A percentile compares a stretch with the other conserved stretches of the same genome.
Conservation (phyloP, 768 basidiomycete genomes). For the Calvatia gigantea region DNA sequence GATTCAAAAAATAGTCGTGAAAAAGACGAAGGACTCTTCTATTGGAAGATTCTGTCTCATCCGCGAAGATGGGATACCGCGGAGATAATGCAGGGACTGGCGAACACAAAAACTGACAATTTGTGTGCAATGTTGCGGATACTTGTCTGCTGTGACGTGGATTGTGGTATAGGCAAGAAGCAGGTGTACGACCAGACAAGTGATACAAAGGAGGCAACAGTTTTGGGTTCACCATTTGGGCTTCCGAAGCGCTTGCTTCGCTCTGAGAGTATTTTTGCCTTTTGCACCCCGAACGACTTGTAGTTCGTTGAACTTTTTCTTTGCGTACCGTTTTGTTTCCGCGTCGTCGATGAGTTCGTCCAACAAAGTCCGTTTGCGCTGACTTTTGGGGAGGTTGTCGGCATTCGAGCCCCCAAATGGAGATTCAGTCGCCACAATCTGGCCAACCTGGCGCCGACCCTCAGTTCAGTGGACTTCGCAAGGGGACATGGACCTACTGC, state of each 20-base stretch:
- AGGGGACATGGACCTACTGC: slow-evolving; percentile 52
- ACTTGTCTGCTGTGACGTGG: not conserved
- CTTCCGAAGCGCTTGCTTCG: slow-evolving; percentile 58
- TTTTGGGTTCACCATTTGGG: slow-evolving; percentile 56
- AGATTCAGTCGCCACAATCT: slow-evolving; percentile 62
- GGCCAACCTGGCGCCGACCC: slow-evolving; percentile 60
- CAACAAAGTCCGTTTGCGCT: slow-evolving; percentile 78
- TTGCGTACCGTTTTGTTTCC: slow-evolving; percentile 83
- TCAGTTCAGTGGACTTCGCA: slow-evolving; percentile 9
- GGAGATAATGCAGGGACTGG: slow-evolving; percentile 41
- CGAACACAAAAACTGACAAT: slow-evolving; percentile 33
- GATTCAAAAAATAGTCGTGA: no score
- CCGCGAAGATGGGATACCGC: slow-evolving; percentile 35
- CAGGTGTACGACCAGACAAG: no score
- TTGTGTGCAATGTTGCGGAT: slow-evolving; percentile 27
- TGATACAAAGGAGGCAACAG: not conserved
- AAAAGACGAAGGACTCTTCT: no score
- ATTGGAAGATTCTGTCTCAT: no score
- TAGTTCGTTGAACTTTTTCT: slow-evolving; percentile 83
- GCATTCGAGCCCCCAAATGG: slow-evolving; percentile 69
- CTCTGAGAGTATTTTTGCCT: slow-evolving; percentile 67
- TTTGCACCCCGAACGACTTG: slow-evolving; percentile 63
- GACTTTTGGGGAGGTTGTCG: slow-evolving; percentile 68
- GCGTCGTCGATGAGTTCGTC: slow-evolving; percentile 90
- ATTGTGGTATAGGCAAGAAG: not conserved